Evolutionary conservation across 768 basidiomycete species (phyloP), one percentile per base, ranked within the genome.

Genomic region (Russula sp.): DNA sequence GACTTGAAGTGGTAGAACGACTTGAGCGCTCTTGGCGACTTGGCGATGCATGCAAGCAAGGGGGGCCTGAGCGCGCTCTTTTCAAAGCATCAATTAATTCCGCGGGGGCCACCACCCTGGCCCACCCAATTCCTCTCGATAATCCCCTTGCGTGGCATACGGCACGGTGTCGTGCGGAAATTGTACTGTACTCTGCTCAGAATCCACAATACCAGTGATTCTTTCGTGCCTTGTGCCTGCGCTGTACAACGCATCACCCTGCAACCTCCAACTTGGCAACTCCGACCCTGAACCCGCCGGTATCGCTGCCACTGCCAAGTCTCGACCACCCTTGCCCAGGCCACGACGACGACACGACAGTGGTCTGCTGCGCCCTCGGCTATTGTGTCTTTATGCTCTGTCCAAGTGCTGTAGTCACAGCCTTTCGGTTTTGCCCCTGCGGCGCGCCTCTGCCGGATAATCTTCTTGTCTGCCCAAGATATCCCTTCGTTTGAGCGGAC

Each of bases 31-130:
- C n/a, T n/a, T n/a, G n/a, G n/a, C n/a, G n/a, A n/a, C 48, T 36
- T 41, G 56, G 47, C 18, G 8, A 22, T 6, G 11, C 45, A 25
- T 20, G n/a, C 25, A 29, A 29, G 25, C 25, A 29, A 3, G n/a
- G 4, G n/a, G n/a, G n/a, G n/a, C n/a, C 11, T 13, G n/a, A 3
- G 25, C 25, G 25, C 16, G 18, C 11, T 45, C 20, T 20, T 45
- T 46, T 46, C 45, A 46, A 46, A 25, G n/a, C 5, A 43, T 43
- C 45, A 22, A 47, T 36, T 34, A 53, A 41, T 47, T 32, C 59
- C 59, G 59, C 59, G 59, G 59, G 59, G 48, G 45, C 59, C n/a
- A 13, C 11, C 41, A 43, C 4, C 25, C 29, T 38, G 38, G 47
- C n/a, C n/a, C n/a, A n/a, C n/a, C n/a, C n/a, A n/a, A n/a, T n/a